Conservation (phyloP, 139 green algal species). For the Pleodorina starrii region DNA sequence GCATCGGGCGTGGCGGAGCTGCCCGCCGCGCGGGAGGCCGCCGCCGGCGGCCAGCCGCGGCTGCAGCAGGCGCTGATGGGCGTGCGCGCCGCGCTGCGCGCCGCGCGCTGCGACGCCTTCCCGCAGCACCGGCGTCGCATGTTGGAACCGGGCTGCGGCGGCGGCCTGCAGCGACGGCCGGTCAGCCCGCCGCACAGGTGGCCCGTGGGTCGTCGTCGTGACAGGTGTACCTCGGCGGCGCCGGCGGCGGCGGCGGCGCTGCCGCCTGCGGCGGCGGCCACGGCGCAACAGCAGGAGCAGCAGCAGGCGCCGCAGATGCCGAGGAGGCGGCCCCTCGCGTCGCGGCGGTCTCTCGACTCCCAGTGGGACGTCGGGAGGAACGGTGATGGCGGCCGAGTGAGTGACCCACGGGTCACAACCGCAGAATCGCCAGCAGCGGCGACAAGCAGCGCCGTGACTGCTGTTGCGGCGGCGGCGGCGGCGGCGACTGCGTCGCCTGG, state of each 20-base stretch:
- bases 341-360: background rate
- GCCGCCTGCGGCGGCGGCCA: too few relatives aligned
- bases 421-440: background rate
- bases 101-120: background rate
- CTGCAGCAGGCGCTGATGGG: background rate
- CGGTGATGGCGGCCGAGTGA: background rate
- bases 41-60: too few relatives aligned
- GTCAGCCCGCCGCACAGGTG: background rate
- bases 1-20: background rate
- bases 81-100: background rate
- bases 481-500: too few relatives aligned
- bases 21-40: background rate
- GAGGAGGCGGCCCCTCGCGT: background rate
- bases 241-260: too few relatives aligned
- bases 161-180: background rate
- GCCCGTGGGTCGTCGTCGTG: background rate
- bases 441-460: background rate
- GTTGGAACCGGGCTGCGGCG: background rate
- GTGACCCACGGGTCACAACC: background rate
- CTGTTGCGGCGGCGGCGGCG: too few relatives aligned
- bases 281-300: background rate
- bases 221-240: too few relatives aligned
- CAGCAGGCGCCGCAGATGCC: background rate
- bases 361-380: background rate
- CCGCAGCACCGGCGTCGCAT: conserved; percentile 26